Evolutionary conservation across 768 basidiomycete species (phyloP), one percentile per base, ranked within the genome.

Genomic region (Leccinellum rugosiceps): DNA sequence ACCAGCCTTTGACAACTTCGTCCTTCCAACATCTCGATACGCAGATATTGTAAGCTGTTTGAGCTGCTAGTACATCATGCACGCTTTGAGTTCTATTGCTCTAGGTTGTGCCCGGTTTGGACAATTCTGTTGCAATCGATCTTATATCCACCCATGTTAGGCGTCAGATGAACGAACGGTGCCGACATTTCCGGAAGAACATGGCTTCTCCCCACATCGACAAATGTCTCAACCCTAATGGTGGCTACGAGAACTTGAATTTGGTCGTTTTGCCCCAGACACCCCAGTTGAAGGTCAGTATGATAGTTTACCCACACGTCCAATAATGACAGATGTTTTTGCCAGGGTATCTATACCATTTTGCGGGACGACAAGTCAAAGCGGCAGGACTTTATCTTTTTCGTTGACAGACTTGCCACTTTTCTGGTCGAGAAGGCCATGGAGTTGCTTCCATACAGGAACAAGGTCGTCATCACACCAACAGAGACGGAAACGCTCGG

Each of bases 21-120:
- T 99, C 21, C 83, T 83, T 31, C 96, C 96, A 1, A 90, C 91
- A 3, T 82, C 94, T 14, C 82, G 85, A 45, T 80, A 88, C 68
- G 96, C 96, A 3, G 94, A 99, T 68, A 92, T 99, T 35, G 94
- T 94, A 63, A 48, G 68, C 56, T 19, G 25, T 32, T 56, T 41
- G 15, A 44, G 57, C 28, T 23, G 30, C 19, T 17, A 23, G 2
- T 47, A 23, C 4, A 32, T 43, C 15, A 19, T 10, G 45, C 30
- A 41, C 31, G 47, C 41, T 47, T 23, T 48, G 52, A 50, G 46
- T 9, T 50, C 43, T 32, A 21, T 28, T 56, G 41, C 31, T 52
- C n/a, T 59, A 96, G 94, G 95, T 98, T 62, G 95, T 99, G n/a
- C 95, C 95, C 2, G 96, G 96, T 3, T 83, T 84, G 3, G 85